A percentile compares a stretch with the other conserved stretches of the same genome.
Evolutionary conservation across 2,329 filamentous ascomycete genomes (phyloP).

Genomic region (Chrysoporthe deuterocubensis): DNA sequence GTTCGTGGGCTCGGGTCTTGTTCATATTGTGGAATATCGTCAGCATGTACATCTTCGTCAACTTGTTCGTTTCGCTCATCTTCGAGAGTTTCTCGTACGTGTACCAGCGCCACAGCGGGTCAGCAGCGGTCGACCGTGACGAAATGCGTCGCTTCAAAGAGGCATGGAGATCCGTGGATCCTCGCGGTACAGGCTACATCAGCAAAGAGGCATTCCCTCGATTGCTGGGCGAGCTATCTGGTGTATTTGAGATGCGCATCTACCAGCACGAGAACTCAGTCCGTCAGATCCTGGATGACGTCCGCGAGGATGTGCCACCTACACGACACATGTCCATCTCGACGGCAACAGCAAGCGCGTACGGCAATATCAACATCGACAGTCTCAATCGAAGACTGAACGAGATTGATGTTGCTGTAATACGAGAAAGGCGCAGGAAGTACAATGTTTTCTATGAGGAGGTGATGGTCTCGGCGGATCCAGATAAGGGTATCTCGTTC

Average conservation of each 20-base stretch:
- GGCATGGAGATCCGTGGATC: conserved; percentile 95
- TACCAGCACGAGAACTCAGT: conserved; percentile 92
- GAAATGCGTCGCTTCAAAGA: conserved; percentile 98
- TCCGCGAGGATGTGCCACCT: conserved; percentile 62
- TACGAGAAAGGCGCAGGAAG: conserved; percentile 74
- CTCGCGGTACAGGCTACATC: conserved; percentile 88
- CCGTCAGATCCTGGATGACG: conserved; percentile 82
- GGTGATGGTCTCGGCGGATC: conserved; percentile 90
- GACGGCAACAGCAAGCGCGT: conserved; percentile 51
- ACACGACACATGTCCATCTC: conserved; percentile 59
- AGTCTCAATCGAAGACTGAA: conserved; percentile 75
- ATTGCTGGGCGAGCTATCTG: conserved; percentile 87
- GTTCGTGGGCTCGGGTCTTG: conserved; percentile 81
- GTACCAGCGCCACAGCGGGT: conserved; percentile 93
- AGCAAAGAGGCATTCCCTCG: conserved; percentile 87
- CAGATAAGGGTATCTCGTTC: conserved; percentile 87
- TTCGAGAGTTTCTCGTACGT: conserved; percentile 99
- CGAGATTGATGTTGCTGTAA: conserved; percentile 73
- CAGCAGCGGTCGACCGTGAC: conserved; percentile 86
- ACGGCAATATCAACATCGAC: conserved; percentile 70
- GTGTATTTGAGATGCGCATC: conserved; percentile 95
- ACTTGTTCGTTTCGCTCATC: conserved; percentile 96
- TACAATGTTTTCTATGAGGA: conserved; percentile 98
- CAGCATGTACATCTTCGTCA: conserved; percentile 99
- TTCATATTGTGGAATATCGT: conserved; percentile 99